Conservation (phyloP, 306 rosid genomes). For the Inga leiocalycina region DNA sequence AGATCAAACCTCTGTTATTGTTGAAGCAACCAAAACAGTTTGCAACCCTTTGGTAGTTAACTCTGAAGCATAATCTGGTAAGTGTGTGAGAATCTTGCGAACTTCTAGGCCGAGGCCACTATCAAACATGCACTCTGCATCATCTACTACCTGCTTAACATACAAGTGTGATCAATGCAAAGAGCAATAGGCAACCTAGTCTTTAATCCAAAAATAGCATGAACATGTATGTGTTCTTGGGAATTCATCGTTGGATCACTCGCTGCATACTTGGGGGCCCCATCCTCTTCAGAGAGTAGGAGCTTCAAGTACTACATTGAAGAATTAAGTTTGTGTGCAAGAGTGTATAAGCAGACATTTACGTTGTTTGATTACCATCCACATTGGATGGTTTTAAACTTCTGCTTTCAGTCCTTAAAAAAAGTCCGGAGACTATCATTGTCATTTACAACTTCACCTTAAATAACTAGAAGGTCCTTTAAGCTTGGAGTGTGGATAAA, state of each 20-base stretch:
- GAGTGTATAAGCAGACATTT: neutral
- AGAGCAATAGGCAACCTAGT: neutral
- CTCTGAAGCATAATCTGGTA: slow-evolving; percentile 59
- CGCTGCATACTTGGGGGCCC: neutral
- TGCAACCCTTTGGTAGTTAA: slow-evolving; percentile 65
- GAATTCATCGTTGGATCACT: neutral
- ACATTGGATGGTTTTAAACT: neutral
- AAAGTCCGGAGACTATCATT: neutral
- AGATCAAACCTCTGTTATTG: slow-evolving; percentile 65
- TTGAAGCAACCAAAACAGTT: slow-evolving; percentile 77
- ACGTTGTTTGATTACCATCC: neutral
- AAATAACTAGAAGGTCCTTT: neutral
- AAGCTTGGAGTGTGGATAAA: neutral
- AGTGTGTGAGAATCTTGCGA: slow-evolving; percentile 59
- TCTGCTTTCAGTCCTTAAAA: neutral
- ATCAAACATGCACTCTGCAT: slow-evolving; percentile 78
- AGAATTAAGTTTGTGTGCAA: neutral
- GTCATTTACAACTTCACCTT: neutral
- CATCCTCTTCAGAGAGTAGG: neutral
- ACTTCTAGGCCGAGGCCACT: slow-evolving; percentile 72
- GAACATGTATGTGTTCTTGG: neutral
- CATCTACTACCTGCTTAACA: slow-evolving; percentile 75
- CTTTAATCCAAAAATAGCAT: neutral
- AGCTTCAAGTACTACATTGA: neutral
- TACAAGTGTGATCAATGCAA: slow-evolving; percentile 17